Conservation (phyloP, 768 basidiomycete genomes). For the Mycena kentingensis region DNA sequence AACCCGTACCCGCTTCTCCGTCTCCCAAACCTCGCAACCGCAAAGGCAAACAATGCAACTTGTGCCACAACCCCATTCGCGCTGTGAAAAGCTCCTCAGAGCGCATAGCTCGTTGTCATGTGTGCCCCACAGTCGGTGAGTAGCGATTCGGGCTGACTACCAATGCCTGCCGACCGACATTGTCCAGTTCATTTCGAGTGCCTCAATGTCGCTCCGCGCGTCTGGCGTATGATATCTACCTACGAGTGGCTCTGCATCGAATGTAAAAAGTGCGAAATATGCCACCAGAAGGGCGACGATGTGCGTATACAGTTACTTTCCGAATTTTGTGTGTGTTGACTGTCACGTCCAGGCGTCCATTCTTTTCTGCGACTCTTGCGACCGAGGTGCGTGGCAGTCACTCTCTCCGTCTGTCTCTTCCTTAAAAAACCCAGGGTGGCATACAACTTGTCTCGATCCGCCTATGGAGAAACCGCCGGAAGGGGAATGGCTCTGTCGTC, state of each 20-base stretch:
- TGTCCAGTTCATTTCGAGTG: slow-evolving; percentile 83
- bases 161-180: slow-evolving; percentile 10
- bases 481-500: slow-evolving; percentile 77
- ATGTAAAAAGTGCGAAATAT: slow-evolving; percentile 91
- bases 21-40: slow-evolving; percentile 50
- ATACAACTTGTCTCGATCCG: slow-evolving; percentile 77
- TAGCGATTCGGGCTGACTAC: slow-evolving; percentile 6
- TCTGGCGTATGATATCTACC: slow-evolving; percentile 60
- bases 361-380: slow-evolving; percentile 92
- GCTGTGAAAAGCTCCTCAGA: slow-evolving; percentile 65
- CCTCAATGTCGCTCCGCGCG: slow-evolving; percentile 57
- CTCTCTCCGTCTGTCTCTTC: slow-evolving; percentile 12
- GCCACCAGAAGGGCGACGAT: slow-evolving; percentile 82
- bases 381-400: slow-evolving; percentile 61
- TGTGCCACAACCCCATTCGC: slow-evolving; percentile 74
- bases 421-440: slow-evolving; percentile 80
- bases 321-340: slow-evolving; percentile 23
- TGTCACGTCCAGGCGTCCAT: slow-evolving; percentile 63
- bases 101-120: slow-evolving; percentile 72
- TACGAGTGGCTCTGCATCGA: slow-evolving; percentile 90
- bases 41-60: slow-evolving; percentile 49
- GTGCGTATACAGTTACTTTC: slow-evolving; percentile 50
- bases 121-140: slow-evolving; percentile 83
- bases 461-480: slow-evolving; percentile 70
- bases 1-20: slow-evolving; percentile 37